These are phyloP conservation scores for Clarireedia homoeocarpa DNA, from an alignment of 2,329 filamentous ascomycete genomes.

Conservation along the genomic window DNA sequence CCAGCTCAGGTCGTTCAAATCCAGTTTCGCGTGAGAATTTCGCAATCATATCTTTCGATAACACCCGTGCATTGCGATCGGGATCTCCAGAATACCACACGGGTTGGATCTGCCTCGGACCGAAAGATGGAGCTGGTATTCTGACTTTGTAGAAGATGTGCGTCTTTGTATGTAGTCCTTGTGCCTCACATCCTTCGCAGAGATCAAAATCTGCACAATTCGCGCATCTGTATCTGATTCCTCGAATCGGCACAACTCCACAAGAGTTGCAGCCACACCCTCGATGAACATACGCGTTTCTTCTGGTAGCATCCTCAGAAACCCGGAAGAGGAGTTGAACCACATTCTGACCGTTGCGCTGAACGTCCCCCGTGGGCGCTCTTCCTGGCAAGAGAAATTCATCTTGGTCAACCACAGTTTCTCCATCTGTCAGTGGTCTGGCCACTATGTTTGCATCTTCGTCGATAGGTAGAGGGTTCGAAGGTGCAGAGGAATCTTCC, in stretches of 20 bases:
- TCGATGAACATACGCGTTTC: constrained; percentile 84
- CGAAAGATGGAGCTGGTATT: constrained; percentile 79
- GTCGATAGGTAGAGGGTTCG: constrained; percentile 18
- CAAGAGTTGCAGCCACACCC: constrained; percentile 91
- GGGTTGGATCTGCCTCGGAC: constrained; percentile 70
- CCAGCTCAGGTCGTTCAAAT: constrained; percentile 79
- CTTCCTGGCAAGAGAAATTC: constrained; percentile 16
- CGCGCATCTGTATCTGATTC: constrained; percentile 86
- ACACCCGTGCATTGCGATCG: constrained; percentile 51
- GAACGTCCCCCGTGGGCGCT: constrained; percentile 7
- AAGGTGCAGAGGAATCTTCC: background rate
- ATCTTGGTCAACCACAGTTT: constrained; percentile 28
- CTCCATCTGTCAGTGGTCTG: constrained; percentile 25
- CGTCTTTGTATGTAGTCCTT: constrained; percentile 68
- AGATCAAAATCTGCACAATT: constrained; percentile 96
- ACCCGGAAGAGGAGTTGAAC: constrained; percentile 84
- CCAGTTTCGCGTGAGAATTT: constrained; percentile 64
- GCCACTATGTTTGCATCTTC: constrained; percentile 22
- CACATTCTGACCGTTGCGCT: constrained; percentile 63
- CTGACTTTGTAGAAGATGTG: constrained; percentile 96
- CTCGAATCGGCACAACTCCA: constrained; percentile 79
- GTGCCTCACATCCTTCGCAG: constrained; percentile 85
- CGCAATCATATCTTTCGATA: constrained; percentile 61
- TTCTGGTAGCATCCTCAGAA: constrained; percentile 82
- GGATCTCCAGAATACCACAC: constrained; percentile 88